Percentiles rank a stretch among this genome's conserved stretches.
Evolutionary conservation across 2,329 filamentous ascomycete genomes (phyloP).

Genomic region (Fusarium continuum): DNA sequence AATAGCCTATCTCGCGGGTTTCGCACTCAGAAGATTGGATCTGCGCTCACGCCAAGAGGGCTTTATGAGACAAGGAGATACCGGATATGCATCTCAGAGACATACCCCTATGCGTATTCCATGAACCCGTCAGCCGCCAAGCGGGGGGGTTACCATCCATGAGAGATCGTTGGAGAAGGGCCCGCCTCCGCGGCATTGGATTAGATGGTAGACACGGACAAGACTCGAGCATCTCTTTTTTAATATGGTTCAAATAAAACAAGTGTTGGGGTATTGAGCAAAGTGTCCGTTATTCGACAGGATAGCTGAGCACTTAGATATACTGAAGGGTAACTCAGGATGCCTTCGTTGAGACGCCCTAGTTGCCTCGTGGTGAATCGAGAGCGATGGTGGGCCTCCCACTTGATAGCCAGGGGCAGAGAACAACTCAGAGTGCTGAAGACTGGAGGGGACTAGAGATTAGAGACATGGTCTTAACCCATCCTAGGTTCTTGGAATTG

Average conservation of each 20-base stretch:
- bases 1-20: conserved; percentile 3
- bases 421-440: neutral
- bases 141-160: too few species aligned
- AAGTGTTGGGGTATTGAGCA: too few species aligned
- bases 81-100: neutral
- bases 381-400: conserved; percentile 5
- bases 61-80: neutral
- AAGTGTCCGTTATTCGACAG: too few species aligned
- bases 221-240: neutral
- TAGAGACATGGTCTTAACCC: neutral
- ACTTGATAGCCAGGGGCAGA: neutral
- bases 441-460: neutral
- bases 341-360: too few species aligned
- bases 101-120: neutral
- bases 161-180: neutral
- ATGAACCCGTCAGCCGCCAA: too few species aligned
- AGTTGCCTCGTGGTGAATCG: neutral
- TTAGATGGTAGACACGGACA: neutral
- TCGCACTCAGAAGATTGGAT: neutral
- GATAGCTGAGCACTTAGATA: neutral
- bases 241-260: too few species aligned
- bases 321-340: too few species aligned
- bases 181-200: neutral
- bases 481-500: neutral
- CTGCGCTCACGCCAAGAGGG: neutral